A percentile compares a stretch with the other conserved stretches of the same genome.
These are phyloP conservation scores for Exophiala spinifera DNA, from an alignment of 2,329 filamentous ascomycete species.

Conservation along the genomic window DNA sequence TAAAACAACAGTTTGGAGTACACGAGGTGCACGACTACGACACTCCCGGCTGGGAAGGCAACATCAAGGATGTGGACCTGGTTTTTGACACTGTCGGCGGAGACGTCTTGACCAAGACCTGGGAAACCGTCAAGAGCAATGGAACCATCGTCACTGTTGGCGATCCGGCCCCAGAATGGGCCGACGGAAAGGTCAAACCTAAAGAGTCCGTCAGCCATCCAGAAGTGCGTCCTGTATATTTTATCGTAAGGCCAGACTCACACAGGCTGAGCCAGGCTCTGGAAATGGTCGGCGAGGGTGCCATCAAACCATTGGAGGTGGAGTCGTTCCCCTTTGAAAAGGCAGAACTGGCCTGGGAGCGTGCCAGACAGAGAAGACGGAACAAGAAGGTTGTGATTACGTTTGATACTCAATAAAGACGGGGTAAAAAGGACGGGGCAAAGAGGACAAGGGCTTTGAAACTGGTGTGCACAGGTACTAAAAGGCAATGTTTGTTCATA, in stretches of 20 bases:
- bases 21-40: conserved; percentile 40
- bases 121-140: neutral
- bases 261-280: neutral
- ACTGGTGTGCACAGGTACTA: too few relatives aligned
- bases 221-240: neutral
- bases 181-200: neutral
- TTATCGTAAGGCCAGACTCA: neutral
- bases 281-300: neutral
- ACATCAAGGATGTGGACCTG: neutral
- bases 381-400: neutral
- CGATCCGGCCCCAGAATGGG: neutral
- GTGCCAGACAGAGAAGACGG: neutral
- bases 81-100: neutral
- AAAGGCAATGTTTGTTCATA: too few relatives aligned
- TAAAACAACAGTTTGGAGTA: conserved; percentile 35
- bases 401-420: neutral
- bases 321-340: neutral
- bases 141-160: neutral
- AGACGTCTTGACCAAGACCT: neutral
- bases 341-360: neutral
- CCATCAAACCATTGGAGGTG: neutral
- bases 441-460: too few relatives aligned
- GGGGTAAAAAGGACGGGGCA: too few relatives aligned
- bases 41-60: neutral
- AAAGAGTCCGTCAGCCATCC: neutral